phyloP scores from a whole-genome alignment of 768 basidiomycete genomes.

The Mycena capillaripes region DNA sequence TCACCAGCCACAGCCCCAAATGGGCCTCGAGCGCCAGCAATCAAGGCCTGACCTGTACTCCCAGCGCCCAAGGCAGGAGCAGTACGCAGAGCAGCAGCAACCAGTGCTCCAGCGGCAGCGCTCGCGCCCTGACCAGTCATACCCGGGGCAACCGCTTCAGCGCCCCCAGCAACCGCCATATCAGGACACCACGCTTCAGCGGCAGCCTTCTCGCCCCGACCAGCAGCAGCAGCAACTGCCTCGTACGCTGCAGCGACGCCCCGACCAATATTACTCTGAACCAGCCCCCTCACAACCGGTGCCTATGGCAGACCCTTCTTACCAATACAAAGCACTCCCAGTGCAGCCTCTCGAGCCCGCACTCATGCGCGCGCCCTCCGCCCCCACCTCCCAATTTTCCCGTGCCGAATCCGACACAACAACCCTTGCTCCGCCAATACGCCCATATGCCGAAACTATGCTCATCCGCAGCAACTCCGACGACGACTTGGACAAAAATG shows the following conservation, averaged over 20 bases:
- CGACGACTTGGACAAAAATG: slow-evolving; percentile 30
- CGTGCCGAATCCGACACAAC: slow-evolving; percentile 11
- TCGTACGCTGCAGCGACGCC: slow-evolving; percentile 2
- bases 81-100: background rate
- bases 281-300: background rate
- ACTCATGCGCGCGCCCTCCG: slow-evolving; percentile 14
- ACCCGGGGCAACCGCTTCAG: background rate
- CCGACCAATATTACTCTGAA: slow-evolving; percentile 19
- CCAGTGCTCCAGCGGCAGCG: slow-evolving; percentile 18
- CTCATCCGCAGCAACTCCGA: slow-evolving; percentile 36
- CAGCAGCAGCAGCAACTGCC: background rate
- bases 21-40: background rate
- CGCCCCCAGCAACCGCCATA: slow-evolving; percentile 3
- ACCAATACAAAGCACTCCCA: slow-evolving; percentile 8
- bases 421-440: slow-evolving; percentile 1
- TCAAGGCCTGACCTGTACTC: background rate
- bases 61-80: too few species aligned
- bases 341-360: slow-evolving; percentile 14
- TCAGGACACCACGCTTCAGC: too few species aligned
- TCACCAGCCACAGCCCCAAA: background rate
- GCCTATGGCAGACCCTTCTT: background rate
- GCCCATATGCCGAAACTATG: slow-evolving; percentile 6
- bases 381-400: background rate
- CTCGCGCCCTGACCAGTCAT: slow-evolving; percentile 16
- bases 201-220: slow-evolving; percentile 25